phyloP scores from a whole-genome alignment of 768 basidiomycete species.

The Phallus indusiatus region DNA sequence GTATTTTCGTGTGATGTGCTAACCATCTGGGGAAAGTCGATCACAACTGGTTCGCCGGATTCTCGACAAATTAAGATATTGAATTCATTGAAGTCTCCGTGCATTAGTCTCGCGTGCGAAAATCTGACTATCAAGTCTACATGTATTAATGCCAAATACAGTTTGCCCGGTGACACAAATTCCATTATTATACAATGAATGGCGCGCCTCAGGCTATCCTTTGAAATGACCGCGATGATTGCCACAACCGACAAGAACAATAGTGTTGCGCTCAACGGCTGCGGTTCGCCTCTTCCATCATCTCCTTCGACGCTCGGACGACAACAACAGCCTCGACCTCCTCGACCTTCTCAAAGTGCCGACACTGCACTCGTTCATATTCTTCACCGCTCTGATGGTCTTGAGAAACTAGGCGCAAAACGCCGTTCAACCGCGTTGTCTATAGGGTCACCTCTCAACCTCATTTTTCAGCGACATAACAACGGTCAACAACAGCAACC shows the following conservation, averaged over 20 bases:
- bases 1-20: constrained; percentile 94
- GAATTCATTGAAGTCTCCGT: constrained; percentile 99
- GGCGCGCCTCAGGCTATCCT: too few species aligned
- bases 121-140: constrained; percentile 95
- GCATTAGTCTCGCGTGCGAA: constrained; percentile 90
- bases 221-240: too few species aligned
- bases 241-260: background rate
- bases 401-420: background rate
- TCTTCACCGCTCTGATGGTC: background rate
- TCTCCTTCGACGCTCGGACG: background rate
- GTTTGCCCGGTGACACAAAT: constrained; percentile 77
- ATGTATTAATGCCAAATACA: constrained; percentile 89
- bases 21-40: constrained; percentile 99
- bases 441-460: background rate
- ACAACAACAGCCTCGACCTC: background rate
- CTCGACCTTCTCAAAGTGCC: background rate
- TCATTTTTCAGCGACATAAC: too few species aligned
- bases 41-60: constrained; percentile 71
- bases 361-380: background rate
- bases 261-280: background rate
- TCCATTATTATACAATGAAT: too few species aligned
- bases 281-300: background rate
- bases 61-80: constrained; percentile 89
- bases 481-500: too few species aligned
- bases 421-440: background rate